phyloP scores from a whole-genome alignment of 2,329 filamentous ascomycete genomes.

The Epichloe sylvatica region DNA sequence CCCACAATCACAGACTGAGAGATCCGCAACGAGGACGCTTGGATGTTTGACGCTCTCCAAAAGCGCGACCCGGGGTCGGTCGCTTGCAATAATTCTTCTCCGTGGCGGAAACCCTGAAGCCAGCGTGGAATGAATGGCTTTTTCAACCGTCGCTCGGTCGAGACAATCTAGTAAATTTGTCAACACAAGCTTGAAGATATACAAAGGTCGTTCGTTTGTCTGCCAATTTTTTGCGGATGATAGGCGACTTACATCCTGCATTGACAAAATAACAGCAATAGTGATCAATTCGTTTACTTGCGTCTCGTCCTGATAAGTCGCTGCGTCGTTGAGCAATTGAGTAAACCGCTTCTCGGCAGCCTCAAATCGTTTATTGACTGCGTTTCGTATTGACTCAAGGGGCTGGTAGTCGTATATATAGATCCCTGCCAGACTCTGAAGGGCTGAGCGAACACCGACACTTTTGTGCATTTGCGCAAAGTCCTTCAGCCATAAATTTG shows the following conservation, averaged over 20 bases:
- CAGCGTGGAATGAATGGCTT: constrained; percentile 22
- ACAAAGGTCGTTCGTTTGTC: background rate
- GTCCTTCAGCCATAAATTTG: constrained; percentile 27
- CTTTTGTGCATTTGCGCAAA: constrained; percentile 25
- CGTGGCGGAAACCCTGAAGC: constrained; percentile 23
- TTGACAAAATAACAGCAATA: constrained; percentile 23
- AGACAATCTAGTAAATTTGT: constrained; percentile 17
- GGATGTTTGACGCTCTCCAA: constrained; percentile 20
- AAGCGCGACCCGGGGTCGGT: constrained; percentile 24
- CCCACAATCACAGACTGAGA: constrained; percentile 27
- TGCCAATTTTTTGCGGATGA: background rate
- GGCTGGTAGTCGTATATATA: constrained; percentile 29
- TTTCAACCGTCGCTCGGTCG: constrained; percentile 22
- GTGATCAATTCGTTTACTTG: constrained; percentile 22
- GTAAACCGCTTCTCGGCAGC: constrained; percentile 18
- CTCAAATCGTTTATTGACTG: constrained; percentile 21
- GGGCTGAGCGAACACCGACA: constrained; percentile 21
- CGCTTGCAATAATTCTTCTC: constrained; percentile 20
- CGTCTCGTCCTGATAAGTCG: constrained; percentile 9
- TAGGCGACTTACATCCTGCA: constrained; percentile 23
- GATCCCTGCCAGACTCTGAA: constrained; percentile 26
- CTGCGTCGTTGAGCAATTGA: constrained; percentile 14
- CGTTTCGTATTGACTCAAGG: constrained; percentile 16
- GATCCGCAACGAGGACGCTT: constrained; percentile 20
- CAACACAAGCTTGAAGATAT: background rate